Evolutionary conservation across 169 alveolate genomes (phyloP).

Genomic region (Cardiosporidium cionae): DNA sequence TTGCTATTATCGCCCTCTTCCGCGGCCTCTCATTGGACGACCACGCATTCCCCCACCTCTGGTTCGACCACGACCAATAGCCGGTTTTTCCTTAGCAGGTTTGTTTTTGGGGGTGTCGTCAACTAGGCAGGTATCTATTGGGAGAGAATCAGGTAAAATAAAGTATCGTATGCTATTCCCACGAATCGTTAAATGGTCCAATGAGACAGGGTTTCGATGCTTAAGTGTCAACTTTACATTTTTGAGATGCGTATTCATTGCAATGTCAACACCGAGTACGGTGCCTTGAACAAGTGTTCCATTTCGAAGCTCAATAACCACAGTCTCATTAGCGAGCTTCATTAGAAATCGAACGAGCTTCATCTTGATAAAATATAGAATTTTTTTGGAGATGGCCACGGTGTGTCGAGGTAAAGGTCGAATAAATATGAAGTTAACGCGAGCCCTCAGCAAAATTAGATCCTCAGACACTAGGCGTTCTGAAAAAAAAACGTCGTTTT

Average conservation of each 20-base stretch:
- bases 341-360: constrained; percentile 91
- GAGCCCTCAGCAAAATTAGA: too few species aligned
- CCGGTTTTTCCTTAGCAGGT: constrained; percentile 17
- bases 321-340: constrained; percentile 92
- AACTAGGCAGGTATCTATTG: constrained; percentile 87
- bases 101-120: constrained; percentile 90
- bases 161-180: constrained; percentile 87
- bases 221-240: constrained; percentile 91
- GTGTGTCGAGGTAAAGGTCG: too few species aligned
- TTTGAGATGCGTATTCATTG: constrained; percentile 97
- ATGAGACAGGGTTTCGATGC: constrained; percentile 79
- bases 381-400: too few species aligned
- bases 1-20: not conserved
- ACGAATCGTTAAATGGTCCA: constrained; percentile 85
- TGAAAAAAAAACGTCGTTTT: too few species aligned
- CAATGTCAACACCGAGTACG: constrained; percentile 90
- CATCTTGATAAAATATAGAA: too few species aligned
- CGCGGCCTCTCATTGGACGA: not conserved
- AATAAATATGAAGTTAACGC: too few species aligned
- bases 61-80: not conserved
- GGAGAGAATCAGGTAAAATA: constrained; percentile 90
- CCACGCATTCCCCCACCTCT: not conserved
- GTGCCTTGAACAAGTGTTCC: constrained; percentile 92
- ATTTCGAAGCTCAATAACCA: constrained; percentile 92
- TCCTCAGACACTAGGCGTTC: too few species aligned